Base-by-base conservation (phyloP, 148 eudicot species). In the Diospyros kaki region DNA sequence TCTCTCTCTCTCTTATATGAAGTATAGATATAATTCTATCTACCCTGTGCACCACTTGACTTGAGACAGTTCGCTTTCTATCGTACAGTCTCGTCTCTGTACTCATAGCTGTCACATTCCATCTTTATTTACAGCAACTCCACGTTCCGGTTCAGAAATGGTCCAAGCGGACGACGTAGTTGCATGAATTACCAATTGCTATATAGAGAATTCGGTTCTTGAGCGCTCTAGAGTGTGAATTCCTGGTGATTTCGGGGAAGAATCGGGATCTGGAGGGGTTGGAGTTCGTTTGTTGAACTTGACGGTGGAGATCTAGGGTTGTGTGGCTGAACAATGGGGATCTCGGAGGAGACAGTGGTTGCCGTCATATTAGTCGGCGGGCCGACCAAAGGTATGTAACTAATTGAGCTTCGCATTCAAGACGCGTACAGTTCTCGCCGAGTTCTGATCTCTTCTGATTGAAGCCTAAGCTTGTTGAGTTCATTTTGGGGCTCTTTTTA, bases 281-380 rank as follows among this genome's bases (percentile, higher is more conserved):
- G 75, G 17, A 46, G 43, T 58, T 61, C 12, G 10, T 52, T 64
- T 4, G 28, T 28, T 28, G 28, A 28, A 68, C 39, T 60, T 42
- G 39, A 15, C 65, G 58, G 48, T 53, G 62, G 73, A 66, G 65
- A 71, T 60, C 66, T 81, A n/a, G 72, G 61, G 67, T 70, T 65
- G 73, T 71, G 73, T 64, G 40, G 51, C 58, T 70, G 66, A 79
- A 43, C 46, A 76, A 93, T 93, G 96, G 89, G 85, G 62, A 87
- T 86, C 80, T 80, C 94, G 48, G 93, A 87, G 74, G 93, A 91
- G 79, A 88, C 78, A 80, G 94, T 87, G 64, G 97, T 91, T 68
- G 98, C 98, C 74, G 98, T 93, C 85, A 93, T 93, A 87, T 91
- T 93, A 97, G 97, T 93, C 69, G 97, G 98, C 78, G 98, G 98